Conservation (phyloP, 1,139 yeast species). For the Debaryomyces subglobosus region DNA sequence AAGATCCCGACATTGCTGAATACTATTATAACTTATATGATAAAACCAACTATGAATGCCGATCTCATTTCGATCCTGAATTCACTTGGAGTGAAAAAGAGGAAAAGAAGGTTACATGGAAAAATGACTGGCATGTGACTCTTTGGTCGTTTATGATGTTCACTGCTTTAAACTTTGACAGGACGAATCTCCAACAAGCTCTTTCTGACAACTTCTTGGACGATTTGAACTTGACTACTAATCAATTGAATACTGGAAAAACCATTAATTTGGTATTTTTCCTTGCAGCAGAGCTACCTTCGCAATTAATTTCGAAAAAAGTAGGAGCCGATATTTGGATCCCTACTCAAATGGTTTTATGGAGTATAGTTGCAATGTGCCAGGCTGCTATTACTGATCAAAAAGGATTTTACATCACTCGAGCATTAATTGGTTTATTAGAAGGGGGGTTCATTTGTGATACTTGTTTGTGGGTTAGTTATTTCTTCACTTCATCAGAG, state of each 20-base stretch:
- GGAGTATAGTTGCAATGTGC: slow-evolving; percentile 35
- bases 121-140: slow-evolving; percentile 30
- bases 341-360: slow-evolving; percentile 35
- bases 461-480: slow-evolving; percentile 28
- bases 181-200: slow-evolving; percentile 36
- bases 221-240: slow-evolving; percentile 31
- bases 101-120: slow-evolving; percentile 23
- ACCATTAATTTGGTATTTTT: slow-evolving; percentile 37
- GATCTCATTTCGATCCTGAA: slow-evolving; percentile 23
- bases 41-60: slow-evolving; percentile 24
- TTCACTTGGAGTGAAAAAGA: slow-evolving; percentile 24
- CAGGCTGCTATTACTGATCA: slow-evolving; percentile 30
- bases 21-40: slow-evolving; percentile 24
- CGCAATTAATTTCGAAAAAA: slow-evolving; percentile 36
- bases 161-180: slow-evolving; percentile 35
- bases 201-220: slow-evolving; percentile 33
- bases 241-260: slow-evolving; percentile 35
- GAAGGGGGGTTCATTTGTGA: slow-evolving; percentile 40
- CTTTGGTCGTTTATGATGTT: slow-evolving; percentile 34
- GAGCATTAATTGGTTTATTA: slow-evolving; percentile 31
- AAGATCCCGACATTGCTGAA: slow-evolving; percentile 23
- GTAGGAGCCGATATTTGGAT: slow-evolving; percentile 34
- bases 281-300: slow-evolving; percentile 36
- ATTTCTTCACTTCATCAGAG: slow-evolving; percentile 31
- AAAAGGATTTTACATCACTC: slow-evolving; percentile 28